Evolutionary conservation across 352 stramenopile species (phyloP), one percentile per base, ranked within the genome.

Genomic region (Phytopythium helicoides): DNA sequence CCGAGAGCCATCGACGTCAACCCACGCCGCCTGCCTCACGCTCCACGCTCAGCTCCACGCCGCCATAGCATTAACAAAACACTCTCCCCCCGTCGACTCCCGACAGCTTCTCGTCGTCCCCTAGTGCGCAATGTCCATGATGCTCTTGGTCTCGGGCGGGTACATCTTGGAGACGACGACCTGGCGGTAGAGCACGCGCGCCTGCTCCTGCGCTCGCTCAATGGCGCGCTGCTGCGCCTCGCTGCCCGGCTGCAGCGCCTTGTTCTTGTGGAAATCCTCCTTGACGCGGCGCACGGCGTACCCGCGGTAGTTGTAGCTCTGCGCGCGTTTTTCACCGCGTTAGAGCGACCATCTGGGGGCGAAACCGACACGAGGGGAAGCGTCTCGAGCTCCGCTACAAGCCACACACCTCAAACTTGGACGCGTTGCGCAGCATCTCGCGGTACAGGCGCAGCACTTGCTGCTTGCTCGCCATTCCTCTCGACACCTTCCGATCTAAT

Each of bases 291-390:
- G 76, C 35, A 68, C 51, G 25, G 76, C 71, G 61, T 91, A 91
- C 51, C 65, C 68, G 47, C 81, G 76, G 69, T 77, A 89, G 69
- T 87, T 91, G 67, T 91, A 89, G 49, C 66, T 76, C 81, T 91
- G 40, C 26, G 41, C 31, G 37, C 18, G 52, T 33, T 10, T 33
- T 34, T 31, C 10, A 36, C 18, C 19, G 37, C 35, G 47, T 56
- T 25, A 56, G 52, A 62, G 11, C 0, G 14, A 22, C 28, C 11
- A 9, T 40, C 45, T 23, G 18, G 16, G 18, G 6, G 16, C 34
- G 4, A 54, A 31, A 38, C 16, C 15, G 6, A 23, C n/a, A 11
- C 1, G 23, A 11, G 2, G 11, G 22, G 15, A 37, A 8, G 11
- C 15, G 25, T 9, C 7, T 37, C 3, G 2, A 19, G 9, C 9